Percentiles rank a stretch among this genome's conserved stretches.
These are phyloP conservation scores for Mycena chlorophos DNA, from an alignment of 768 basidiomycete species.

Conservation along the genomic window DNA sequence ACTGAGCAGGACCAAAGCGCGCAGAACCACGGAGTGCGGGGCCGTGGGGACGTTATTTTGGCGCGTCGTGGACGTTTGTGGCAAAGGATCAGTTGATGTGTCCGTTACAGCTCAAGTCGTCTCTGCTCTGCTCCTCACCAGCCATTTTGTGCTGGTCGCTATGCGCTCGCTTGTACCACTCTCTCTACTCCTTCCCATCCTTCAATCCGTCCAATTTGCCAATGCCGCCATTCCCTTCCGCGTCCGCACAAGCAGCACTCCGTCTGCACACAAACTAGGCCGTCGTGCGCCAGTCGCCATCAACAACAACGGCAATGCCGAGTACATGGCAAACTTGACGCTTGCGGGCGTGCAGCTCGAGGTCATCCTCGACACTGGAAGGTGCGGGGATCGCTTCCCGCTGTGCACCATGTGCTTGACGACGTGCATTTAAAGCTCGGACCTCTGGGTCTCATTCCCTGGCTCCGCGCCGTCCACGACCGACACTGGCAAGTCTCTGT, in stretches of 20 bases:
- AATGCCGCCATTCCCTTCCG: conserved; percentile 22
- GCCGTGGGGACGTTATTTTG: too few species aligned
- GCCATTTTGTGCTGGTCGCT: background rate
- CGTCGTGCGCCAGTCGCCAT: conserved; percentile 26
- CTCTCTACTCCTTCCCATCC: conserved; percentile 16
- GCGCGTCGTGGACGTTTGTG: too few species aligned
- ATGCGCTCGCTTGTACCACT: conserved; percentile 22
- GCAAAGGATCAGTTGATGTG: too few species aligned
- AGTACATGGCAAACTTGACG: conserved; percentile 40
- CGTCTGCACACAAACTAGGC: conserved; percentile 5
- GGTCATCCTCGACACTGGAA: conserved; percentile 50
- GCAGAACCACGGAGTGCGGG: too few species aligned
- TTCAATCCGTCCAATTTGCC: conserved; percentile 13
- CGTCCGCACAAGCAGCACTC: conserved; percentile 23
- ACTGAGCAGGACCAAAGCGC: too few species aligned
- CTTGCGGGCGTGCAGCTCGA: conserved; percentile 38
- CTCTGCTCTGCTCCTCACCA: background rate
- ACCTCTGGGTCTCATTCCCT: conserved; percentile 56
- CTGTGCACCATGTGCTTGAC: background rate
- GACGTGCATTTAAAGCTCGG: conserved; percentile 46
- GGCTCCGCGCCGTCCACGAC: conserved; percentile 39
- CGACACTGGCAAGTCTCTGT: conserved; percentile 29
- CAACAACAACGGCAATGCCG: conserved; percentile 39
- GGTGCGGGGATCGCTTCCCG: conserved; percentile 31
- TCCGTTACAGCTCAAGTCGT: conserved; percentile 5